These are phyloP conservation scores for Aspergillus ruber DNA, from an alignment of 2,329 filamentous ascomycete species.

Conservation along the genomic window DNA sequence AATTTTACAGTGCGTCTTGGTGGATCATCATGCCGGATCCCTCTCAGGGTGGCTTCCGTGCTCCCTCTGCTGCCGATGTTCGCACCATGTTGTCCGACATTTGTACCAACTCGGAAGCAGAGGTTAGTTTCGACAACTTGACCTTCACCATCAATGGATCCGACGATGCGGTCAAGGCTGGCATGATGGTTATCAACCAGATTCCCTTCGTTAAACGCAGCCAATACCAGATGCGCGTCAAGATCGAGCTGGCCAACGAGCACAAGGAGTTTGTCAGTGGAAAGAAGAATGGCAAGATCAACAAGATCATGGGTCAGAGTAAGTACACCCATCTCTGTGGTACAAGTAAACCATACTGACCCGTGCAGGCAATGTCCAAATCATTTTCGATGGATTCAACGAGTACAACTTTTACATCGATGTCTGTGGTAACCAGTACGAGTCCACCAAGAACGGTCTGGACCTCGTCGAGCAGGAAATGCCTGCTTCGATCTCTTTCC, in stretches of 20 bases:
- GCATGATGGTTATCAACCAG: constrained; percentile 88
- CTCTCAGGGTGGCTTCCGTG: constrained; percentile 51
- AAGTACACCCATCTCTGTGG: constrained; percentile 22
- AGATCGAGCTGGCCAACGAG: constrained; percentile 97
- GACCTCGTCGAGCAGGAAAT: constrained; percentile 96
- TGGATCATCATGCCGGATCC: constrained; percentile 77
- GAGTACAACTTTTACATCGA: constrained; percentile 99
- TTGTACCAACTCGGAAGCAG: constrained; percentile 90
- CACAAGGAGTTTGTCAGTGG: constrained; percentile 99
- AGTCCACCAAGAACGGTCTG: constrained; percentile 87
- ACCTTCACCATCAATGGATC: constrained; percentile 92
- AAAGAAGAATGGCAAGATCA: constrained; percentile 99
- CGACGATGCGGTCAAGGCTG: constrained; percentile 91
- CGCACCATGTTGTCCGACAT: constrained; percentile 91
- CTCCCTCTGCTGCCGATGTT: constrained; percentile 62
- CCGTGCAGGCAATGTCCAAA: constrained; percentile 75
- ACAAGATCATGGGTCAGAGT: constrained; percentile 99
- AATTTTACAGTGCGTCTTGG: constrained; percentile 97
- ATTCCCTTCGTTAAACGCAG: constrained; percentile 81
- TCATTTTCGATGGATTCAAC: constrained; percentile 98
- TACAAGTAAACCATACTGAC: constrained; percentile 4
- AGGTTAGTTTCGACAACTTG: constrained; percentile 89
- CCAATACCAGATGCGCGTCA: constrained; percentile 90
- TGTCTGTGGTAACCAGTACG: constrained; percentile 84
- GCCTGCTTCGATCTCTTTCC: constrained; percentile 98